phyloP scores from a whole-genome alignment of 345 rosid species.

The Citrus glauca region DNA sequence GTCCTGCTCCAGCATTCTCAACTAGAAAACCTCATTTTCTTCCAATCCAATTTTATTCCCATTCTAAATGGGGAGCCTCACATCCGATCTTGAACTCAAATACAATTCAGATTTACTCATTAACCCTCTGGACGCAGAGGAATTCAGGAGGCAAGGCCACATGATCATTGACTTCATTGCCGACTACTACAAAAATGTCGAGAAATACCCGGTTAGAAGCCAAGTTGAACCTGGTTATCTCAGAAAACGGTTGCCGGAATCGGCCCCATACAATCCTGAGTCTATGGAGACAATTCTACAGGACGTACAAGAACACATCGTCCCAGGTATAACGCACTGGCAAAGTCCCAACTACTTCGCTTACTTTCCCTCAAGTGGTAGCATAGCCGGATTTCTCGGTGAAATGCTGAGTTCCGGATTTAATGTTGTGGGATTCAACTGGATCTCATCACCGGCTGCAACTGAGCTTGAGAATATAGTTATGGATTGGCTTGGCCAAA shows the following conservation, averaged over 20 bases:
- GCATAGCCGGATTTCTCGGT: constrained; percentile 30
- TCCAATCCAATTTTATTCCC: too few relatives aligned
- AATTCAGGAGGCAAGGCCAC: constrained; percentile 37
- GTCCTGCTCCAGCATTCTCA: too few relatives aligned
- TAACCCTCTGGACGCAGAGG: constrained; percentile 31
- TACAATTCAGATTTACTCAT: neutral
- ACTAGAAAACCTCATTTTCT: too few relatives aligned
- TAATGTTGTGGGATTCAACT: constrained; percentile 40
- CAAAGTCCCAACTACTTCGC: constrained; percentile 41
- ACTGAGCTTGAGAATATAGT: constrained; percentile 45
- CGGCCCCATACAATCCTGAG: constrained; percentile 31
- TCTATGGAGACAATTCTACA: constrained; percentile 28
- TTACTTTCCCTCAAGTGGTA: constrained; percentile 25
- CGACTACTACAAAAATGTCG: constrained; percentile 32
- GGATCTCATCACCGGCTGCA: constrained; percentile 48
- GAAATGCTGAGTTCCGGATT: constrained; percentile 40
- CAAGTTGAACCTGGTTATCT: constrained; percentile 40
- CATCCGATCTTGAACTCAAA: neutral
- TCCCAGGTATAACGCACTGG: constrained; percentile 50
- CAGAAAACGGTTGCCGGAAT: constrained; percentile 21
- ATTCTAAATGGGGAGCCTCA: constrained; percentile 3
- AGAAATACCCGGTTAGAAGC: constrained; percentile 35
- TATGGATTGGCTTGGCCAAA: constrained; percentile 41
- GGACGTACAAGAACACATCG: constrained; percentile 25
- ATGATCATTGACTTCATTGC: constrained; percentile 38